Evolutionary conservation across 2,329 filamentous ascomycete genomes (phyloP), one percentile per base, ranked within the genome.

Genomic region (Moelleriella libera): DNA sequence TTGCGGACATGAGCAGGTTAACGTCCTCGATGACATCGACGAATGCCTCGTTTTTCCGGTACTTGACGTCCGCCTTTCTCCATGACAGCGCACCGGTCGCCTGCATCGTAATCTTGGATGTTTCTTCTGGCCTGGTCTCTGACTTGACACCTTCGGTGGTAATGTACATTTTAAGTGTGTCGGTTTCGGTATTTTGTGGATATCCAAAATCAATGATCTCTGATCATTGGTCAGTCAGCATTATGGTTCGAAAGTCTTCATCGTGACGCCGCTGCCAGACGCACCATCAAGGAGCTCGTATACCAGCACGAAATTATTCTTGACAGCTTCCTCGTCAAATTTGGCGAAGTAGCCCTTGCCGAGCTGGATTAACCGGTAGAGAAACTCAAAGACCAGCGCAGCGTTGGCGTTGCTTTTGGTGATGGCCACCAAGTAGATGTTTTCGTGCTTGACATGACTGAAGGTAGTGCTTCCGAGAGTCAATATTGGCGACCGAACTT

Each of bases 131-230:
- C 55, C 77, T 82, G 55, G 81, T 73, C 64, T 88, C 88, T 32
- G 88, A 94, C 67, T 96, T 96, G 68, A 98, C 90, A 49, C 92
- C 92, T 70, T 98, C 92, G 37, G 92, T 98, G 42, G 94, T 98
- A 61, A 98, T 98, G 74, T 98, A 98, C 90, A 97, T 97, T 69
- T 98, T 98, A 58, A 98, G 74, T 12, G 92, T 97, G 65, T 98
- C 92, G 47, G 90, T 95, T 69, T 98, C 92, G 52, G 92, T 98
- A 65, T 97, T 97, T 65, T 98, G 92, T 34, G 92, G 92, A 64
- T 98, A 98, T 52, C 92, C 92, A 67, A 98, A 98, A 68, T 98
- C 92, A 63, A 98, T 81, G 60, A 98, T 96, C 70, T 98, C 92
- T 92, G 57, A 21, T 40, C 28, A 41, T 7, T 10, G 21, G 8